Percentiles rank a stretch among this genome's conserved stretches.
Conservation (phyloP, 768 basidiomycete species). For the Suillus subluteus region DNA sequence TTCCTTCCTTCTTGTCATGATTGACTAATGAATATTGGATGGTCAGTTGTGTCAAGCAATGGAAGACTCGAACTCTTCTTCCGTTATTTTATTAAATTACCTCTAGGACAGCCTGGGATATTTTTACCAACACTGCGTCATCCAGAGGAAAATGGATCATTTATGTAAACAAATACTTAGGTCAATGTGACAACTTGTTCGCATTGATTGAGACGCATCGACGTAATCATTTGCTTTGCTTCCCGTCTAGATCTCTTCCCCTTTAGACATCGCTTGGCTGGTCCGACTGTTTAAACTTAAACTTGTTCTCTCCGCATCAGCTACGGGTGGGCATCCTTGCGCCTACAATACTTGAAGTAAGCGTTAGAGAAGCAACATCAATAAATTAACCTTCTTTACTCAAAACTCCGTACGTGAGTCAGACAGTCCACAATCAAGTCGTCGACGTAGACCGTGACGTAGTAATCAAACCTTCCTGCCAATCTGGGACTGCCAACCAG, state of each 20-base stretch:
- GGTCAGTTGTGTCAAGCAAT: too few species aligned
- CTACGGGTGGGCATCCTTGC: neutral
- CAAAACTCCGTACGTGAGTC: too few species aligned
- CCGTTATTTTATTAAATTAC: neutral
- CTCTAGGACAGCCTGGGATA: neutral
- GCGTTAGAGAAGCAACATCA: neutral
- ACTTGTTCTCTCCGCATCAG: neutral
- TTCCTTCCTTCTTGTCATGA: too few species aligned
- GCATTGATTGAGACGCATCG: neutral
- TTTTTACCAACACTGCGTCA: neutral
- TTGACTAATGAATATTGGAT: too few species aligned
- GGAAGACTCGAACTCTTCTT: neutral
- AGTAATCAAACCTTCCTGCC: neutral
- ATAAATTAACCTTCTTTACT: neutral
- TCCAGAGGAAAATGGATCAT: neutral
- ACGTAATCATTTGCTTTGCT: neutral
- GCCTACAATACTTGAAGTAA: neutral
- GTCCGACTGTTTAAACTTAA: neutral
- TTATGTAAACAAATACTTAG: neutral
- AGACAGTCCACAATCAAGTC: neutral
- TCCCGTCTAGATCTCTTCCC: too few species aligned
- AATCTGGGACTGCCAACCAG: conserved; percentile 3
- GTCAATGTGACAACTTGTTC: neutral
- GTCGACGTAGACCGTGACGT: neutral
- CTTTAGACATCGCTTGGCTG: neutral